These are phyloP conservation scores for Rubia peregrina DNA, from an alignment of 305 asterid species.

Conservation along the genomic window DNA sequence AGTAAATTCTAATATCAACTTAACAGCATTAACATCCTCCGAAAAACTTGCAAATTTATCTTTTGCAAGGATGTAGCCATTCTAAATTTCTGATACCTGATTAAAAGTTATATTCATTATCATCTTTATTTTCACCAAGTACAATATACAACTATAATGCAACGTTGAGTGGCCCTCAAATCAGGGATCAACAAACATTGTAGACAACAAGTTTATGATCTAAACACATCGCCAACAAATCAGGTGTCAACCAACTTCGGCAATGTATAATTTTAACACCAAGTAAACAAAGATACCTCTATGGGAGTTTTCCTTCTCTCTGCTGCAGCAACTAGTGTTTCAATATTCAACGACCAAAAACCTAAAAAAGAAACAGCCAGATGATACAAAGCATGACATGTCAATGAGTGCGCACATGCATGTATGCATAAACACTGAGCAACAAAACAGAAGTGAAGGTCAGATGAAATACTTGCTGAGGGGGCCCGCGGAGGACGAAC, in stretches of 20 bases:
- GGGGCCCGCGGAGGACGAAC: constrained; percentile 57
- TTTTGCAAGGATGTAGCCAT: too few relatives aligned
- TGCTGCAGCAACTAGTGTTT: constrained; percentile 98
- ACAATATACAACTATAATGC: not conserved
- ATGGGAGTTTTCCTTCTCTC: constrained; percentile 91
- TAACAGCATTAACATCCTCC: not conserved
- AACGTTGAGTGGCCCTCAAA: not conserved
- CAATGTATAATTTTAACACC: not conserved
- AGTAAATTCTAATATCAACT: not conserved
- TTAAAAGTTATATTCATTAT: not conserved
- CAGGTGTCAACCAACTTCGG: not conserved
- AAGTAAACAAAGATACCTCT: constrained; percentile 46
- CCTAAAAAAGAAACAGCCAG: constrained; percentile 33
- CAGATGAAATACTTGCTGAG: constrained; percentile 54
- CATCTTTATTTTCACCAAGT: not conserved
- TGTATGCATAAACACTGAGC: constrained; percentile 12
- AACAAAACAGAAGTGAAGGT: constrained; percentile 12
- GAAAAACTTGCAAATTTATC: not conserved
- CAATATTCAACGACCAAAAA: constrained; percentile 92
- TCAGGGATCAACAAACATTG: not conserved
- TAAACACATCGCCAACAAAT: constrained; percentile 47
- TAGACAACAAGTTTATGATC: not conserved
- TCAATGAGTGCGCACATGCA: not conserved
- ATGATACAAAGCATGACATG: not conserved
- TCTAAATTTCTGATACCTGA: too few relatives aligned